Evolutionary conservation across 148 eudicot species (phyloP).

Genomic region (Rhododendron ferrugineum): DNA sequence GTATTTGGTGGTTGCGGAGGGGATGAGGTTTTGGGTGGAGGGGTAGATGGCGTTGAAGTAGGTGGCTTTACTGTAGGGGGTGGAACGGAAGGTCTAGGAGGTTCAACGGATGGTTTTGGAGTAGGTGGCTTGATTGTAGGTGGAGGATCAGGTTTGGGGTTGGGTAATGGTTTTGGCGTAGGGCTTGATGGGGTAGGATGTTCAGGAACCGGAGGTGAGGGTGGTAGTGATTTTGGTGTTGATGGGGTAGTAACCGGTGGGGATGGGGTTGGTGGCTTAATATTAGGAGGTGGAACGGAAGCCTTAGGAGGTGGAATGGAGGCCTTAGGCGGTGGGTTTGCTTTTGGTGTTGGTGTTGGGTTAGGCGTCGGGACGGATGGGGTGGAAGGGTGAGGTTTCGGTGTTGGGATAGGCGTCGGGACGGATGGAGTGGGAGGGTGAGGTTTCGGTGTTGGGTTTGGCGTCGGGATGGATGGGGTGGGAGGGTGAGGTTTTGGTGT

Average conservation of each 20-base stretch:
- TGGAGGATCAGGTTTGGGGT: background rate
- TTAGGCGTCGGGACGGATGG: background rate
- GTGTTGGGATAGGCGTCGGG: background rate
- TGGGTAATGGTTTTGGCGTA: background rate
- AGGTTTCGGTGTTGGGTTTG: background rate
- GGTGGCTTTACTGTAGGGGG: background rate
- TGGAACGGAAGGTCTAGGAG: slow-evolving; percentile 4
- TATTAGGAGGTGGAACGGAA: background rate
- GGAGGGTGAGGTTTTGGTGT: too few species aligned
- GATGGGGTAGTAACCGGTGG: background rate
- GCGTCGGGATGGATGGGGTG: too few species aligned
- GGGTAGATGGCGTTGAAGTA: background rate
- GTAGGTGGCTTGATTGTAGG: background rate
- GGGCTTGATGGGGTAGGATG: background rate
- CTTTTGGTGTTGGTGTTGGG: background rate
- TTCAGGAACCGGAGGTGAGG: background rate
- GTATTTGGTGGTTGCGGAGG: slow-evolving; percentile 4
- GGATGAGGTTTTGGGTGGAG: slow-evolving; percentile 4
- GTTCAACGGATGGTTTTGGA: background rate
- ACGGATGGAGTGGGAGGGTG: background rate
- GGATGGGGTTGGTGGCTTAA: slow-evolving; percentile 1
- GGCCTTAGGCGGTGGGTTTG: background rate
- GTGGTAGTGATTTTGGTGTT: background rate
- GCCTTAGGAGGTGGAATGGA: background rate
- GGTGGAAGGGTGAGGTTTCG: background rate